Base-by-base conservation (phyloP, 208 protist species). In the Leptomonas seymouri region DNA sequence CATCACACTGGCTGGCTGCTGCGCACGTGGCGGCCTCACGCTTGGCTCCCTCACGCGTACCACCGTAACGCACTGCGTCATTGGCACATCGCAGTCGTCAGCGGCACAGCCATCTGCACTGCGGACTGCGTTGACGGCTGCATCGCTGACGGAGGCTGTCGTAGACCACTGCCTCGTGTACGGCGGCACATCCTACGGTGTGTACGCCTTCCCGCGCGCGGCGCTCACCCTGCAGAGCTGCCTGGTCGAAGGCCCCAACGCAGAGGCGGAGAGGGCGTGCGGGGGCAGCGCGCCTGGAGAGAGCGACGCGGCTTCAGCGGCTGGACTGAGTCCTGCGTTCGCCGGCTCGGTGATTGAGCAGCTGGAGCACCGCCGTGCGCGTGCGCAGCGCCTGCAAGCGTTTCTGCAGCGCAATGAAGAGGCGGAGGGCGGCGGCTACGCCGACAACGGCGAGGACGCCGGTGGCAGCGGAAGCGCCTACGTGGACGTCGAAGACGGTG, bases 121-220 rank as follows among this genome's bases (percentile, higher is more conserved):
- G 18, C 65, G 54, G 48, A 82, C 80, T n/a, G 89, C 86, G 3
- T 20, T 94, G 51, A 74, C 80, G 27, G 79, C 76, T 2, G 84
- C 86, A 39, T 75, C 89, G 25, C 75, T 94, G 27, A 76, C 77
- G 8, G 85, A 89, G 66, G 82, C 78, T 18, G 16, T 71, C 12
- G 50, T 92, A 23, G 75, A 84, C 27, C 78, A 83, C 64, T 91
- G 78, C 56, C 44, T 94, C 30, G 67, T 94, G 42, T 94, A 85
- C 59, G 89, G 89, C 50, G 73, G 82, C 62, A 51, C 53, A 21
- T 49, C 84, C 51, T 81, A 94, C 62, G 86, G 73, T 23, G 30
- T 94, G 4, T 94, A 94, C 75, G 89, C 89, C 34, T 94, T 80
- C 66, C 89, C 89, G 7, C 82, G 85, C 55, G 80, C 78, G 42